Evolutionary conservation across 2,329 filamentous ascomycete genomes (phyloP).

Genomic region (Aspergillus sp.): DNA sequence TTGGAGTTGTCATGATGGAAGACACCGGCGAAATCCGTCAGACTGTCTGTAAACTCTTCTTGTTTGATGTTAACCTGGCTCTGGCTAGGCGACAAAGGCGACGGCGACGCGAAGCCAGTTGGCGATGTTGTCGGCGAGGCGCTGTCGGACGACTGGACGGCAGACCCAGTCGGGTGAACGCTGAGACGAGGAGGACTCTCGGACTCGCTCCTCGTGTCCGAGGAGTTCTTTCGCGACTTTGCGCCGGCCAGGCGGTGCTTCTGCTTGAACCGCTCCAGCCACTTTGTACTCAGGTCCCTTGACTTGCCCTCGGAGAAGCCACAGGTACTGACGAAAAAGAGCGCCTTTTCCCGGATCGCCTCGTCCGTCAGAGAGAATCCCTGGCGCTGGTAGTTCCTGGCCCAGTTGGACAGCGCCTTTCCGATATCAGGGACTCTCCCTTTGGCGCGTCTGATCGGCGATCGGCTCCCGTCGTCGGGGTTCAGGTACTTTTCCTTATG

Average conservation of each 20-base stretch:
- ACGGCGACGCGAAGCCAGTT: constrained; percentile 54
- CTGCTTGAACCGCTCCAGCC: constrained; percentile 93
- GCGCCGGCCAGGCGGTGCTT: constrained; percentile 59
- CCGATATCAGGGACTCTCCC: constrained; percentile 87
- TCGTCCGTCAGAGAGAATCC: constrained; percentile 66
- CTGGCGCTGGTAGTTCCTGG: constrained; percentile 67
- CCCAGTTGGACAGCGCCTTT: constrained; percentile 78
- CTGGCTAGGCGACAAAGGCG: constrained; percentile 59
- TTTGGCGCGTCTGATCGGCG: constrained; percentile 73
- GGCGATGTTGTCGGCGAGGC: constrained; percentile 67
- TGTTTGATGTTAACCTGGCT: constrained; percentile 61
- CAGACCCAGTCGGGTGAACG: constrained; percentile 47
- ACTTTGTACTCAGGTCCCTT: constrained; percentile 62
- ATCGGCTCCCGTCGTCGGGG: constrained; percentile 66
- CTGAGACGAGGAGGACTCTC: constrained; percentile 53
- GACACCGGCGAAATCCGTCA: constrained; percentile 51
- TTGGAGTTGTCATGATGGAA: constrained; percentile 60
- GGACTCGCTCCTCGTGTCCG: constrained; percentile 52
- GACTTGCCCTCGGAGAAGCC: constrained; percentile 62
- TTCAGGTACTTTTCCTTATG: constrained; percentile 92
- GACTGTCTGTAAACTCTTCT: constrained; percentile 47
- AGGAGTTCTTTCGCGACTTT: constrained; percentile 46
- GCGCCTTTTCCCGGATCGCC: constrained; percentile 76
- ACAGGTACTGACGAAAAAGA: constrained; percentile 66
- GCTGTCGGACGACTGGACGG: constrained; percentile 50